Percentiles rank a stretch among this genome's conserved stretches.
phyloP scores from a whole-genome alignment of 441 rosid species.

The Populus hybrid region DNA sequence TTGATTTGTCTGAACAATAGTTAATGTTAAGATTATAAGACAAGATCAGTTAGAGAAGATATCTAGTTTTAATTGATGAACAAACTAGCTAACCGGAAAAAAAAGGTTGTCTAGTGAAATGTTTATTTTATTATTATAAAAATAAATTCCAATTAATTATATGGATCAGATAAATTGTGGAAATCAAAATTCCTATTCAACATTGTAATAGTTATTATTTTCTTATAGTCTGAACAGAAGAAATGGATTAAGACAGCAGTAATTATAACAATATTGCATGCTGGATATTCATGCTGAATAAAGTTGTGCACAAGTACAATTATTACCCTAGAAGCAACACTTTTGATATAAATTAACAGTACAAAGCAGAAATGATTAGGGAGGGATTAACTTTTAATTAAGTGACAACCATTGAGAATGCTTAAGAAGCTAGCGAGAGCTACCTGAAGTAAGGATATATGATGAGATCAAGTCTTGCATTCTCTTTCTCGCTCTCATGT shows the following conservation, averaged over 20 bases:
- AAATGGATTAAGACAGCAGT: constrained; percentile 11
- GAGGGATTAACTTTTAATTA: not conserved
- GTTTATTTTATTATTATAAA: no score
- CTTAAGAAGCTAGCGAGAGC: not conserved
- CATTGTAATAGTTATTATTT: not conserved
- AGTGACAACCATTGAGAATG: not conserved
- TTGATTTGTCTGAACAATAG: no score
- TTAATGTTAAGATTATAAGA: no score
- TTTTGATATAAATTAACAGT: not conserved
- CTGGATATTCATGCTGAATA: constrained; percentile 14
- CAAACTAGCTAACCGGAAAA: no score
- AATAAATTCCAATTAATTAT: no score
- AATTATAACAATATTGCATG: constrained; percentile 14
- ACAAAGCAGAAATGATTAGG: constrained; percentile 6
- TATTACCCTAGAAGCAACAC: not conserved
- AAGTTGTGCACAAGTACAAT: constrained; percentile 2
- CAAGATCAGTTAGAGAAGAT: no score
- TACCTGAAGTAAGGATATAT: not conserved
- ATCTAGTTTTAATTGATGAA: not conserved
- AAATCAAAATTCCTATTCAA: not conserved
- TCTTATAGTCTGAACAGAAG: not conserved
- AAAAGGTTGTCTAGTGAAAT: no score
- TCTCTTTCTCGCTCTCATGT: not conserved
- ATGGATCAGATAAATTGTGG: not conserved
- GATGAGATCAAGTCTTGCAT: not conserved